These are phyloP conservation scores for Phytophthora citrophthora DNA, from an alignment of 352 stramenopile species.

Conservation along the genomic window DNA sequence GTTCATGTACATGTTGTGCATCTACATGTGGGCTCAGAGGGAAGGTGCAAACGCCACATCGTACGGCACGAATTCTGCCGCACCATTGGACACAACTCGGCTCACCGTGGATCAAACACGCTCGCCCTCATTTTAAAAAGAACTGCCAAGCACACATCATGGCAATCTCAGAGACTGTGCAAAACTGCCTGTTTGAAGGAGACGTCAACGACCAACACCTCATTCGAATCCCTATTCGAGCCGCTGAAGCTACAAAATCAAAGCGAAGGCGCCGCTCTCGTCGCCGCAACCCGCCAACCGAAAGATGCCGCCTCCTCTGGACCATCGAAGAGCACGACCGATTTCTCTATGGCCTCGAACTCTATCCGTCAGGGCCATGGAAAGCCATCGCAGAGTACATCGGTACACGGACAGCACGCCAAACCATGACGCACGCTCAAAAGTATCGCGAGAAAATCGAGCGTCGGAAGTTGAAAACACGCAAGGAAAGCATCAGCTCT, in stretches of 20 bases:
- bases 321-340: conserved; percentile 54
- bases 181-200: conserved; percentile 26
- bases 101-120: not conserved
- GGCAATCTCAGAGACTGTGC: conserved; percentile 27
- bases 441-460: conserved; percentile 90
- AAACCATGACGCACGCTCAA: conserved; percentile 61
- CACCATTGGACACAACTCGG: not conserved
- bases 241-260: conserved; percentile 6
- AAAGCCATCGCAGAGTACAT: conserved; percentile 52
- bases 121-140: conserved; percentile 14
- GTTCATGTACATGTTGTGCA: not conserved
- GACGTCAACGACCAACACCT: conserved; percentile 22
- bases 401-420: conserved; percentile 71
- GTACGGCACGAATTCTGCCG: not conserved
- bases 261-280: conserved; percentile 18
- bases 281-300: conserved; percentile 7
- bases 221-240: conserved; percentile 30
- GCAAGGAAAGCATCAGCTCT: not conserved
- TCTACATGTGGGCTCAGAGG: conserved; percentile 1
- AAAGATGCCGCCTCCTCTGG: conserved; percentile 21
- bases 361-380: conserved; percentile 58
- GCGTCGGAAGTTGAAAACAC: conserved; percentile 25
- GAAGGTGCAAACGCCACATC: conserved; percentile 7
- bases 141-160: conserved; percentile 8
- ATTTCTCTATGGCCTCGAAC: conserved; percentile 54